These are phyloP conservation scores for Taiozyma sp. DNA, from an alignment of 1,139 yeast genomes.

Conservation along the genomic window DNA sequence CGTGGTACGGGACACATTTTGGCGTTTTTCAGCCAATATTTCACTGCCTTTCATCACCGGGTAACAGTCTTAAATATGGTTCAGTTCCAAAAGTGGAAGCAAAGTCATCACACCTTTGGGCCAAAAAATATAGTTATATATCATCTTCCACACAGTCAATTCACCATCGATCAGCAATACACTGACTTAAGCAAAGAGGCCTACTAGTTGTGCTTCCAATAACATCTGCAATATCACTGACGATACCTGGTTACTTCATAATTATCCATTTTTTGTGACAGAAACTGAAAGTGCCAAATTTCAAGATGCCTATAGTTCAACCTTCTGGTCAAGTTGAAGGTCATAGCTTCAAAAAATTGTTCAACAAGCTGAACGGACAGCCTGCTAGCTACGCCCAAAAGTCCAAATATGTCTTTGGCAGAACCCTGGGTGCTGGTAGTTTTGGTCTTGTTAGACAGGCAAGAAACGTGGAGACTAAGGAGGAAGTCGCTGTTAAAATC, in stretches of 20 bases:
- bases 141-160: not conserved
- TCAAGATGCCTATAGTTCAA: conserved; percentile 11
- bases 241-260: not conserved
- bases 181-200: not conserved
- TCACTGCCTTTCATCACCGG: not conserved
- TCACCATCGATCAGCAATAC: not conserved
- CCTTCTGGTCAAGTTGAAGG: conserved; percentile 21
- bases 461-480: conserved; percentile 48
- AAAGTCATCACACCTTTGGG: not conserved
- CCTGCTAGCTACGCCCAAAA: conserved; percentile 68
- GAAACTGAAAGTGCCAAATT: not conserved
- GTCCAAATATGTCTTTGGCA: conserved; percentile 64
- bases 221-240: not conserved
- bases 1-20: too few species aligned
- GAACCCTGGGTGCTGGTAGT: conserved; percentile 86
- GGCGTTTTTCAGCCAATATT: too few species aligned
- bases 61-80: not conserved
- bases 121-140: not conserved
- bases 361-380: conserved; percentile 62
- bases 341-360: conserved; percentile 26
- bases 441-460: conserved; percentile 89
- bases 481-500: conserved; percentile 84
- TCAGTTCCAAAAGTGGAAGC: not conserved
- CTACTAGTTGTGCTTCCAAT: not conserved
- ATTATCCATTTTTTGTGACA: not conserved